Conservation (phyloP, 352 stramenopile species). For the Globisporangium sylvaticum region DNA sequence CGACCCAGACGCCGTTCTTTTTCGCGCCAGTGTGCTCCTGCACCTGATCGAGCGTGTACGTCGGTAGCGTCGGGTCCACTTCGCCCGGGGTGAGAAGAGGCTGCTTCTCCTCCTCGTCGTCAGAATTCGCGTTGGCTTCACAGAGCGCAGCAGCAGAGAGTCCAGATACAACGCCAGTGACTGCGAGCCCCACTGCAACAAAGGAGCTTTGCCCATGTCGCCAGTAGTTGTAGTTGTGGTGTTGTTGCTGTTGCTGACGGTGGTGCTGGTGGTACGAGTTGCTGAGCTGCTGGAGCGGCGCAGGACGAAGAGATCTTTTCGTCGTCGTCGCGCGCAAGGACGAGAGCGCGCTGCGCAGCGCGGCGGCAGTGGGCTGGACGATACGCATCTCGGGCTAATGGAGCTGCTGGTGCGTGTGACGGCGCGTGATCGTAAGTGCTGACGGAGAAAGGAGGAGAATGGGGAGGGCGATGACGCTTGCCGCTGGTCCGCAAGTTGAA, state of each 20-base stretch:
- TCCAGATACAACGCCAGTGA: neutral
- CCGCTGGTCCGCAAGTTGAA: neutral
- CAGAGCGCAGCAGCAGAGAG: conserved; percentile 16
- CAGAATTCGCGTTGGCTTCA: conserved; percentile 1
- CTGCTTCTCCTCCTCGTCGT: conserved; percentile 6
- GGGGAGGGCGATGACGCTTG: neutral
- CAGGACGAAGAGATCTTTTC: conserved; percentile 1
- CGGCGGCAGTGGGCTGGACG: neutral
- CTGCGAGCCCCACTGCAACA: conserved; percentile 1
- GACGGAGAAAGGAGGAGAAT: neutral
- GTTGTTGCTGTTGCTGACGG: neutral
- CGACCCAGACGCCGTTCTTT: conserved; percentile 89
- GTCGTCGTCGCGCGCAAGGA: neutral
- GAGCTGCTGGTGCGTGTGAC: neutral
- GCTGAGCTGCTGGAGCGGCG: conserved; percentile 6
- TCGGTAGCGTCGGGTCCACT: conserved; percentile 43
- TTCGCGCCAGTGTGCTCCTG: conserved; percentile 67
- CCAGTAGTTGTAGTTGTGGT: neutral
- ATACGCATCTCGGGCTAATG: conserved; percentile 1
- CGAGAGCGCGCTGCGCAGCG: conserved; percentile 9
- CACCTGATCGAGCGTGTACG: conserved; percentile 66
- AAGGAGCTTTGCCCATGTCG: neutral
- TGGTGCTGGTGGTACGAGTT: neutral
- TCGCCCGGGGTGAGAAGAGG: conserved; percentile 22
- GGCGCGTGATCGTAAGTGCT: neutral